phyloP scores from a whole-genome alignment of 768 basidiomycete genomes.

The Naganishia vishniacii region DNA sequence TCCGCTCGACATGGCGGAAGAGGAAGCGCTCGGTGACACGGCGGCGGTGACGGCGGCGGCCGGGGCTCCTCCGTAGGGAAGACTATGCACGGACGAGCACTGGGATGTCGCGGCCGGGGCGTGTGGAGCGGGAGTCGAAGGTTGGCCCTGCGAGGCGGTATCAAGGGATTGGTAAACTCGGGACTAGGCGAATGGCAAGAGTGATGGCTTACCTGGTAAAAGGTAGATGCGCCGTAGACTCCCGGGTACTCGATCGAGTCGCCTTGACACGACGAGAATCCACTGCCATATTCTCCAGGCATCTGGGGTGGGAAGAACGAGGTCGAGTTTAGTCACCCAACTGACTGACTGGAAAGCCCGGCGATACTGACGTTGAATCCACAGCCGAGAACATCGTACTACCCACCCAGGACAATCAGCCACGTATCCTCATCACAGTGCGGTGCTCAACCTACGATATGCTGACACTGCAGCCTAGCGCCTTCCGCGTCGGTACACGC shows the following conservation, averaged over 20 bases:
- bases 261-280: slow-evolving; percentile 40
- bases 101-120: slow-evolving; percentile 57
- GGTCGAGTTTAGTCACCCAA: neutral
- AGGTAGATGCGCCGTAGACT: slow-evolving; percentile 51
- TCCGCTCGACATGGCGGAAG: neutral
- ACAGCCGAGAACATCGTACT: slow-evolving; percentile 50
- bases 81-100: slow-evolving; percentile 52
- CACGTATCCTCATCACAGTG: too few species aligned
- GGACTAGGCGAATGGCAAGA: neutral
- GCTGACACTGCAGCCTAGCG: slow-evolving; percentile 47
- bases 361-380: slow-evolving; percentile 22
- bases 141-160: slow-evolving; percentile 40
- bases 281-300: slow-evolving; percentile 28
- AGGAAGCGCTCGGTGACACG: neutral
- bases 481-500: slow-evolving; percentile 24
- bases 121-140: slow-evolving; percentile 51
- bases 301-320: neutral
- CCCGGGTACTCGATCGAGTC: slow-evolving; percentile 42
- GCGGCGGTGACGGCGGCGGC: slow-evolving; percentile 39
- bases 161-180: too few species aligned
- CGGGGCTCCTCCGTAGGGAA: slow-evolving; percentile 39
- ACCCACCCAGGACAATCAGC: too few species aligned
- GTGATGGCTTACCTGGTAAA: slow-evolving; percentile 42
- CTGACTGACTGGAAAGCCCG: neutral
- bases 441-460: slow-evolving; percentile 35